A percentile compares a stretch with the other conserved stretches of the same genome.
Conservation (phyloP, 2,329 filamentous ascomycete species). For the Endocalyx cinctus region DNA sequence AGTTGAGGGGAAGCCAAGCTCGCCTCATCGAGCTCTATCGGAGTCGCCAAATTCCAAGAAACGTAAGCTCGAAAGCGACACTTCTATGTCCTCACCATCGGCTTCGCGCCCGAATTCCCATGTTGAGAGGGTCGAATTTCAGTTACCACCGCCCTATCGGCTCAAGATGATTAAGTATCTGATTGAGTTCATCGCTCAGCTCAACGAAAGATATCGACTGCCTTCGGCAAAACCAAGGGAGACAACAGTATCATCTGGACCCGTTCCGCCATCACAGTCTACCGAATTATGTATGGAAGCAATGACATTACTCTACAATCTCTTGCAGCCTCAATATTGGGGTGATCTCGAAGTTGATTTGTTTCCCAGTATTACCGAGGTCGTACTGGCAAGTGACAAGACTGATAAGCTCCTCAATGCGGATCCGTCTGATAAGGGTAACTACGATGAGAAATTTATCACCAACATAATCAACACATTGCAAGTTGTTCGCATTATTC, state of each 20-base stretch:
- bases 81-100: constrained; percentile 50
- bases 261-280: constrained; percentile 48
- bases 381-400: constrained; percentile 78
- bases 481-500: constrained; percentile 83
- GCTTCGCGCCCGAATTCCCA: constrained; percentile 41
- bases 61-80: constrained; percentile 67
- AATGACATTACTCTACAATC: constrained; percentile 73
- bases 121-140: constrained; percentile 59
- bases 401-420: constrained; percentile 55
- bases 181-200: constrained; percentile 87
- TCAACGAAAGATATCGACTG: constrained; percentile 79
- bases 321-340: constrained; percentile 87
- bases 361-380: constrained; percentile 84
- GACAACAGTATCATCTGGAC: constrained; percentile 36
- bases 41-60: constrained; percentile 73
- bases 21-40: constrained; percentile 40
- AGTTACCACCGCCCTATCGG: constrained; percentile 62
- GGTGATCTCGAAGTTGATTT: constrained; percentile 86
- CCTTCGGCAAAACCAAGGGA: constrained; percentile 66
- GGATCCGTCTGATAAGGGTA: constrained; percentile 61
- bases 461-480: constrained; percentile 91
- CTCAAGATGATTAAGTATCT: constrained; percentile 89
- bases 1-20: constrained; percentile 54
- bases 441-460: constrained; percentile 76
- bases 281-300: constrained; percentile 84